Percentiles rank a stretch among this genome's conserved stretches.
Conservation (phyloP, 352 stramenopile species). For the Pythium phragmitis region DNA sequence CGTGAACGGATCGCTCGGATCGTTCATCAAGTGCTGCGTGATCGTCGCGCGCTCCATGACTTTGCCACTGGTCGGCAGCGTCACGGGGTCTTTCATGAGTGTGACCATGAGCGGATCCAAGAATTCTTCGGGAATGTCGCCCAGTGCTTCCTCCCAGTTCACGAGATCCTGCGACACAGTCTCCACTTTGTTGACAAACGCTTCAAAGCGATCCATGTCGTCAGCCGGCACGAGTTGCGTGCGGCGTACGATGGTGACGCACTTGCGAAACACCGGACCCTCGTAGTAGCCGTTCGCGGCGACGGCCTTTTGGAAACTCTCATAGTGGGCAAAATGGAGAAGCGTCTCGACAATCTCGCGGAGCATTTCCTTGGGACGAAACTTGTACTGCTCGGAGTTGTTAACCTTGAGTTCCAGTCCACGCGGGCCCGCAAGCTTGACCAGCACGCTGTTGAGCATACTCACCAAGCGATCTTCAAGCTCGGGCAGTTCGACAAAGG, state of each 20-base stretch:
- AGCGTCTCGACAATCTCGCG: slow-evolving; percentile 95
- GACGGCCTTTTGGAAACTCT: slow-evolving; percentile 91
- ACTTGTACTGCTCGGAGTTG: slow-evolving; percentile 98
- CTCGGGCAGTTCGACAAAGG: slow-evolving; percentile 93
- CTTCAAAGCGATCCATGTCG: slow-evolving; percentile 49
- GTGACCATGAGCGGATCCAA: slow-evolving; percentile 94
- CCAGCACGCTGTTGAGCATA: slow-evolving; percentile 96
- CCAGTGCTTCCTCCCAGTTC: slow-evolving; percentile 75
- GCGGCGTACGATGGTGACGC: slow-evolving; percentile 59
- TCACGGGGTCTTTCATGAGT: slow-evolving; percentile 96
- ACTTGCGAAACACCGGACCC: slow-evolving; percentile 68
- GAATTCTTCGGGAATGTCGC: slow-evolving; percentile 96
- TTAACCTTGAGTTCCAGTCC: slow-evolving; percentile 96
- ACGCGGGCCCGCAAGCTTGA: slow-evolving; percentile 92
- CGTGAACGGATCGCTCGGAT: slow-evolving; percentile 97
- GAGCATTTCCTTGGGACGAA: slow-evolving; percentile 97
- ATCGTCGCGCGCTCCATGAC: slow-evolving; percentile 95
- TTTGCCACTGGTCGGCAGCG: slow-evolving; percentile 88
- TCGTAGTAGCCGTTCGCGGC: slow-evolving; percentile 90
- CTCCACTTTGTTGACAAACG: slow-evolving; percentile 59
- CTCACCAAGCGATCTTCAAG: slow-evolving; percentile 93
- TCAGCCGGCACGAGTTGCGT: slow-evolving; percentile 55
- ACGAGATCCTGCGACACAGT: slow-evolving; percentile 42
- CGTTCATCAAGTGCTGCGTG: slow-evolving; percentile 96
- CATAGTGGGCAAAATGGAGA: slow-evolving; percentile 90